Evolutionary conservation across 192 early-diverging fungal species (phyloP), one percentile per base, ranked within the genome.

Genomic region (Backusella australiensis): DNA sequence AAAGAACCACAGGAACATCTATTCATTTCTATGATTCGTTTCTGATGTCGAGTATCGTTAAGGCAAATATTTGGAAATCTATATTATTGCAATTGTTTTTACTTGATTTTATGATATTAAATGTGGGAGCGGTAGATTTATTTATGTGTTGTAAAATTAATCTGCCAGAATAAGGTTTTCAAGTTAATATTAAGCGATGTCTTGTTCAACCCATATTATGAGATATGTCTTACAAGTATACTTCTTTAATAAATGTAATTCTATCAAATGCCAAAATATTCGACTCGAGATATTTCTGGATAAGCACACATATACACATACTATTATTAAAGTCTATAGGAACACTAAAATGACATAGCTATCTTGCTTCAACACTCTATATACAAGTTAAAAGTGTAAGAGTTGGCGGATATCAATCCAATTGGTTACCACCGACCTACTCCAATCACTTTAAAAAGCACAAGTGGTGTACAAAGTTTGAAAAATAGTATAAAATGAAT

Each of bases 331-430:
- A 49, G 46, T 49, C 19, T n/a, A 6, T 49, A n/a, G 17, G 19
- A 49, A 6, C 6, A 49, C 32, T 49, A n/a, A n/a, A 49, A n/a
- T 49, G 46, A 49, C 19, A 6, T 49, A 49, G 15, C n/a, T 49
- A 44, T 4, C 15, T 49, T 49, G 46, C 46, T 49, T 19, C 6
- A 49, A 21, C 19, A 49, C 46, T 63, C 29, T 7, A 29, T 23
- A 63, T 26, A 29, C 12, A 29, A 29, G 23, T 63, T 29, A 63
- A 63, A n/a, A 63, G 23, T 26, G 23, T 63, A 23, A 2, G 12
- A 63, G 8, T 63, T 63, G 26, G 56, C 56, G 56, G 56, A 63
- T 63, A 63, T 63, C 21, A 56, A 56, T 56, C 53, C 53, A 56
- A 56, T 56, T 56, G 53, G 53, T 23, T 23, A 44, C 1, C 7